phyloP scores from a whole-genome alignment of 2,329 filamentous ascomycete genomes.

The Sporothrix sp. region DNA sequence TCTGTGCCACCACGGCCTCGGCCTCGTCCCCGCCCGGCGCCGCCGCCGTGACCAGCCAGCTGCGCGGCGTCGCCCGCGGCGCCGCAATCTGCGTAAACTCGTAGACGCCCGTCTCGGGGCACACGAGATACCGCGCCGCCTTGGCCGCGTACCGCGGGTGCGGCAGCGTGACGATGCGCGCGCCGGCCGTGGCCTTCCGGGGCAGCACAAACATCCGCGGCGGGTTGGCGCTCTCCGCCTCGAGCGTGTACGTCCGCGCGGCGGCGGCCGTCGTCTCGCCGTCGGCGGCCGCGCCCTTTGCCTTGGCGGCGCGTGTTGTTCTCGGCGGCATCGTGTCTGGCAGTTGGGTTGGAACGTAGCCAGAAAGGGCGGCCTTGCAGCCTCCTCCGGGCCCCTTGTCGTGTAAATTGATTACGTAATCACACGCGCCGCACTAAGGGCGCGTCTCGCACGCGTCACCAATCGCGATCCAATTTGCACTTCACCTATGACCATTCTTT shows the following conservation, averaged over 20 bases:
- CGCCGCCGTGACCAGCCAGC: constrained; percentile 44
- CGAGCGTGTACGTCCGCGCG: constrained; percentile 31
- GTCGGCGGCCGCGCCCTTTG: constrained; percentile 17
- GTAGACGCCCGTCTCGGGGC: constrained; percentile 52
- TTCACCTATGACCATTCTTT: not conserved
- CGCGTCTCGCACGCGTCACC: constrained; percentile 8
- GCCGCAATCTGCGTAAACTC: constrained; percentile 52
- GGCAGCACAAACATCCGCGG: constrained; percentile 54
- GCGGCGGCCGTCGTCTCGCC: constrained; percentile 21
- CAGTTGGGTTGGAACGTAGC: too few relatives aligned
- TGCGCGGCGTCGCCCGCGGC: constrained; percentile 44
- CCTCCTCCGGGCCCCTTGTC: not conserved
- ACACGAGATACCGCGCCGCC: constrained; percentile 51
- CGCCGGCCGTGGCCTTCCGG: constrained; percentile 39
- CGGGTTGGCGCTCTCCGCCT: constrained; percentile 32
- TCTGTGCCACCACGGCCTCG: constrained; percentile 23
- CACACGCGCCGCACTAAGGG: constrained; percentile 9
- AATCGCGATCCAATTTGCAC: constrained; percentile 1
- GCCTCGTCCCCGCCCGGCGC: constrained; percentile 5
- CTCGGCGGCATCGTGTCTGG: constrained; percentile 14
- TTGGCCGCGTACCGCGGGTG: constrained; percentile 44
- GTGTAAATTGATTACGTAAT: constrained; percentile 6
- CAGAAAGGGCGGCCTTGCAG: too few relatives aligned
- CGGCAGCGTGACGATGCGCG: constrained; percentile 49
- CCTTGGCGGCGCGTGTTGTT: constrained; percentile 37